A percentile compares a stretch with the other conserved stretches of the same genome.
These are phyloP conservation scores for Pseudogymnoascus sp. DNA, from an alignment of 2,329 filamentous ascomycete genomes.

Conservation along the genomic window DNA sequence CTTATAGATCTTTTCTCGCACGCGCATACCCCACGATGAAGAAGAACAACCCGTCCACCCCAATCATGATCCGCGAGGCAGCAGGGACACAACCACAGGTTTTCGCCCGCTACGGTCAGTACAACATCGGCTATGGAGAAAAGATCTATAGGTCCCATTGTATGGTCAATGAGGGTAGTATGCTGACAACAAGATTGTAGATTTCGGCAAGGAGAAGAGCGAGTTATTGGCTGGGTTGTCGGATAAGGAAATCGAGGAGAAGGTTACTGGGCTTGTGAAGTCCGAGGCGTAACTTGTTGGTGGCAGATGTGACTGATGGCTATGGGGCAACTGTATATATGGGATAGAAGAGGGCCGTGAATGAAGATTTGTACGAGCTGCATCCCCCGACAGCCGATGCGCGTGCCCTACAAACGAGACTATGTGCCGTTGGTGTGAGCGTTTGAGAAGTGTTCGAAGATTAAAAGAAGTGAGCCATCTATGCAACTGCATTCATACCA, in stretches of 20 bases:
- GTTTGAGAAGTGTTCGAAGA: neutral
- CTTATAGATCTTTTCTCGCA: conserved; percentile 71
- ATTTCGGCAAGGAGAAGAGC: conserved; percentile 60
- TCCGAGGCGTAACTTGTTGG: conserved; percentile 27
- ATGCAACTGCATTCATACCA: neutral
- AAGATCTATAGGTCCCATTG: neutral
- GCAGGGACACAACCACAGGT: conserved; percentile 74
- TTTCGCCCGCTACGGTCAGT: conserved; percentile 83
- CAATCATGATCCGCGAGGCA: conserved; percentile 92
- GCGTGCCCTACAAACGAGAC: neutral
- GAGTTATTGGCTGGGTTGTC: conserved; percentile 54
- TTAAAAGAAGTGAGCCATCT: neutral
- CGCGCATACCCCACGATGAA: conserved; percentile 97
- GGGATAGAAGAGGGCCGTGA: conserved; percentile 3
- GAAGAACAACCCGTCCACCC: conserved; percentile 91
- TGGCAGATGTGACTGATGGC: neutral
- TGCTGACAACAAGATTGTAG: conserved; percentile 33
- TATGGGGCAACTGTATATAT: neutral
- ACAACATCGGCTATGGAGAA: neutral
- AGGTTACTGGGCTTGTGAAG: conserved; percentile 56
- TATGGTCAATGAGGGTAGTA: neutral
- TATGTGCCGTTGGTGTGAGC: neutral
- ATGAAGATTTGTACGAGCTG: conserved; percentile 5
- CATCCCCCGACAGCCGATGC: neutral
- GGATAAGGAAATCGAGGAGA: conserved; percentile 63